Conservation (phyloP, 768 basidiomycete genomes). For the Suillus hirtellus region DNA sequence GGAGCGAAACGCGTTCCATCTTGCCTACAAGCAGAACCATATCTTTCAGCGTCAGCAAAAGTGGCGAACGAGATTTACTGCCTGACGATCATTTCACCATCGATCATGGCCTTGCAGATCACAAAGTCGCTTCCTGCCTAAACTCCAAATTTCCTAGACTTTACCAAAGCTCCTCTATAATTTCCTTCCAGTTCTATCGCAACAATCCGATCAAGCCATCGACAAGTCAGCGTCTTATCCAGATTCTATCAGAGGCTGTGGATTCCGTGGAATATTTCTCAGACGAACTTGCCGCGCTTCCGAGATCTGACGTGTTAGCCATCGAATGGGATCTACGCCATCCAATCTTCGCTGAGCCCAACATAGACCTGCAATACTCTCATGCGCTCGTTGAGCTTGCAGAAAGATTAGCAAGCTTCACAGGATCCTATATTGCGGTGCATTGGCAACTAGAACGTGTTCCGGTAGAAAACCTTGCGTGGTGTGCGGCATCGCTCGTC, state of each 20-base stretch:
- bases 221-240: constrained; percentile 19
- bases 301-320: constrained; percentile 45
- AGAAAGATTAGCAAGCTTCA: constrained; percentile 32
- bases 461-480: constrained; percentile 38
- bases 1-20: constrained; percentile 33
- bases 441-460: constrained; percentile 63
- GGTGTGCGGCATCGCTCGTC: constrained; percentile 53
- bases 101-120: constrained; percentile 9
- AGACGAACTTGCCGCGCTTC: constrained; percentile 21
- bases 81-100: constrained; percentile 4
- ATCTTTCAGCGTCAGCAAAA: constrained; percentile 30
- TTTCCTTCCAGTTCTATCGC: constrained; percentile 12
- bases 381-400: constrained; percentile 43
- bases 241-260: constrained; percentile 19
- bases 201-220: background rate
- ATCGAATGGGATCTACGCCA: constrained; percentile 55
- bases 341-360: constrained; percentile 37
- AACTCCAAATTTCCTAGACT: constrained; percentile 20
- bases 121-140: constrained; percentile 24
- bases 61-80: constrained; percentile 3
- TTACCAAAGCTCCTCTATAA: constrained; percentile 5
- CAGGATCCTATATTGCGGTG: constrained; percentile 46
- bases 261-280: constrained; percentile 10
- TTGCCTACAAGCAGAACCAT: constrained; percentile 39
- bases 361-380: constrained; percentile 43